Percentiles rank a stretch among this genome's conserved stretches.
phyloP scores from a whole-genome alignment of 352 stramenopile species.

The Hyaloperonospora brassicae region DNA sequence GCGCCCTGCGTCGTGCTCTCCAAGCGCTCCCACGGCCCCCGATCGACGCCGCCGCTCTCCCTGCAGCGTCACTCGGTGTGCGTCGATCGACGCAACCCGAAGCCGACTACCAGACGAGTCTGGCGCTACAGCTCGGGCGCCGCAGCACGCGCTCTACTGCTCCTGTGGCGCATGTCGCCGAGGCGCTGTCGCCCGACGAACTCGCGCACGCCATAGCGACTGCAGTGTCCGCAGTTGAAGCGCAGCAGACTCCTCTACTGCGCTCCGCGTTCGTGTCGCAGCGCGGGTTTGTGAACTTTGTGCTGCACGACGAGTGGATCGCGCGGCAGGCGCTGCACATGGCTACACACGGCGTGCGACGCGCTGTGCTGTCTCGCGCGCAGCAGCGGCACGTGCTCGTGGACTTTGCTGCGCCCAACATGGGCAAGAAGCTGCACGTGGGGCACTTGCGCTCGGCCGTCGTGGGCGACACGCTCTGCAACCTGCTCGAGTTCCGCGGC shows the following conservation, averaged over 20 bases:
- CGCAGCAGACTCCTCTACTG: constrained; percentile 11
- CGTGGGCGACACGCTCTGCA: constrained; percentile 73
- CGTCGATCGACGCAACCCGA: constrained; percentile 53
- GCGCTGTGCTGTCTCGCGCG: constrained; percentile 10
- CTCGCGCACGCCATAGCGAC: constrained; percentile 37
- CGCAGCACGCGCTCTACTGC: constrained; percentile 3
- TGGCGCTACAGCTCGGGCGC: constrained; percentile 51
- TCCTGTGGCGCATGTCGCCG: neutral
- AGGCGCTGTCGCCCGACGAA: constrained; percentile 20
- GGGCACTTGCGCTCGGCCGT: constrained; percentile 75
- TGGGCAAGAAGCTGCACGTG: constrained; percentile 82
- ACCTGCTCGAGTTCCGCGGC: constrained; percentile 73
- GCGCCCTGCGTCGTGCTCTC: constrained; percentile 35
- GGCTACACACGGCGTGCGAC: constrained; percentile 42
- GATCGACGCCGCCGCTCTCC: constrained; percentile 11
- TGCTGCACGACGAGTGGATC: constrained; percentile 62
- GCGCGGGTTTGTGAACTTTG: constrained; percentile 74
- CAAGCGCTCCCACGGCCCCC: constrained; percentile 23
- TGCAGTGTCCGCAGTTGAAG: constrained; percentile 9
- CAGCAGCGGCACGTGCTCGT: constrained; percentile 45
- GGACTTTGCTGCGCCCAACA: constrained; percentile 78
- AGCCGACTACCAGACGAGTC: constrained; percentile 73
- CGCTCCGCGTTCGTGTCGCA: constrained; percentile 49
- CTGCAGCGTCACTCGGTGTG: constrained; percentile 37
- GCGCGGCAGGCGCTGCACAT: constrained; percentile 50